Conservation (phyloP, 306 rosid genomes). For the Glycine soja region DNA sequence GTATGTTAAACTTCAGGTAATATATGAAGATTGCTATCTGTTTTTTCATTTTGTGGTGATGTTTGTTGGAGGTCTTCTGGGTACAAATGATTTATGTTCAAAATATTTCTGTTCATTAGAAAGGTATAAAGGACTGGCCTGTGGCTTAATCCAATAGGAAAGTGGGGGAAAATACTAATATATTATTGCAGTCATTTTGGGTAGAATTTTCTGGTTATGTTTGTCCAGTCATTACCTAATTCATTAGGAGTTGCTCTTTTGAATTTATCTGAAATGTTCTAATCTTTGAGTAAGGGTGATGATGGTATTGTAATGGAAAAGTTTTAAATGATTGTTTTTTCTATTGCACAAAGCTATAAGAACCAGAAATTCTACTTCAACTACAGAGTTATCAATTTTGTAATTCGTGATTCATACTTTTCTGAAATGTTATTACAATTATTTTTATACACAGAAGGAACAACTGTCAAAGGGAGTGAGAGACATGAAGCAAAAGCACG, state of each 20-base stretch:
- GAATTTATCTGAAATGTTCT: neutral
- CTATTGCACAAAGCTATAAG: neutral
- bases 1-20: conserved; percentile 82
- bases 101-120: conserved; percentile 8
- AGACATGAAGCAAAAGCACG: conserved; percentile 84
- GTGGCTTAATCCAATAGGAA: conserved; percentile 26
- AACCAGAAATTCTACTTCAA: conserved; percentile 11
- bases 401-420: conserved; percentile 16
- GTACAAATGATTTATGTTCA: conserved; percentile 7
- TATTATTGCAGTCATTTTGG: neutral
- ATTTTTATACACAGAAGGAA: conserved; percentile 67
- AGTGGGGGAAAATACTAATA: neutral
- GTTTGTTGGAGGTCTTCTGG: neutral
- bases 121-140: neutral
- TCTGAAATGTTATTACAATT: conserved; percentile 34
- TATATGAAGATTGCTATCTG: neutral
- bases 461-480: conserved; percentile 77
- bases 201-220: conserved; percentile 2
- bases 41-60: conserved; percentile 4
- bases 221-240: conserved; percentile 10
- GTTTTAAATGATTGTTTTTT: conserved; percentile 12
- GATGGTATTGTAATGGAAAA: neutral
- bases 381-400: conserved; percentile 5
- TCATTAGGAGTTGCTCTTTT: neutral
- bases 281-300: neutral